A percentile compares a stretch with the other conserved stretches of the same genome.
These are phyloP conservation scores for Penicillium ochrochloron DNA, from an alignment of 495 filamentous ascomycete species.

Conservation along the genomic window DNA sequence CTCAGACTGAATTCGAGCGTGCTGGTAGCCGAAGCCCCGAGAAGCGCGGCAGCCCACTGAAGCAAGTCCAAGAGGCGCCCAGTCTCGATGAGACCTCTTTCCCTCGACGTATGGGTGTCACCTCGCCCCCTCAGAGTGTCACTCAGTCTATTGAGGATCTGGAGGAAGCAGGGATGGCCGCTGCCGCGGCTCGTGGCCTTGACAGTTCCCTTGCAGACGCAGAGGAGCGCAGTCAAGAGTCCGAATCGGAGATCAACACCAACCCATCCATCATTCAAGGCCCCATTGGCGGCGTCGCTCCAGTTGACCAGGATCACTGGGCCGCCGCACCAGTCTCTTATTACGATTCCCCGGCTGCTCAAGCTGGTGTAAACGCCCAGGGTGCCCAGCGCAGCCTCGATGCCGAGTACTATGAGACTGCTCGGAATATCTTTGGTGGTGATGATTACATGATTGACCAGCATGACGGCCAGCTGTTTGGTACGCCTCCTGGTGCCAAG, in stretches of 20 bases:
- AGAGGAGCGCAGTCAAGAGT: conserved; percentile 51
- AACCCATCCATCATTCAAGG: conserved; percentile 79
- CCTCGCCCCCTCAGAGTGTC: conserved; percentile 78
- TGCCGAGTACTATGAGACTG: conserved; percentile 47
- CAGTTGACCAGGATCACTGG: conserved; percentile 57
- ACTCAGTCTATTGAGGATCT: conserved; percentile 64
- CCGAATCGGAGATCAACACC: conserved; percentile 71
- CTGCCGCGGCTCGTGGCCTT: conserved; percentile 65
- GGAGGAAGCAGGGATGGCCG: conserved; percentile 57
- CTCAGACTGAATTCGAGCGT: conserved; percentile 41
- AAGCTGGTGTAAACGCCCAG: conserved; percentile 37
- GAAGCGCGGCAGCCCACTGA: conserved; percentile 50
- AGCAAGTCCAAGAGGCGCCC: conserved; percentile 47
- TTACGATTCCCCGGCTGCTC: conserved; percentile 49
- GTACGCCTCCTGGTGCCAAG: conserved; percentile 54
- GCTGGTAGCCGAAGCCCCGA: conserved; percentile 28
- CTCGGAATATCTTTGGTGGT: conserved; percentile 42
- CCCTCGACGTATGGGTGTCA: conserved; percentile 52
- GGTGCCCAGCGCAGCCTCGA: conserved; percentile 39
- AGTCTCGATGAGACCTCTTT: conserved; percentile 52
- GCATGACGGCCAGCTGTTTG: conserved; percentile 42
- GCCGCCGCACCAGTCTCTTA: conserved; percentile 47
- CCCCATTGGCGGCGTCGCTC: conserved; percentile 59
- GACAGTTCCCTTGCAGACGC: conserved; percentile 62
- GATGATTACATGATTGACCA: conserved; percentile 44